Evolutionary conservation across 805 yeast genomes (phyloP).

Genomic region (Scheffersomyces ergatensis): DNA sequence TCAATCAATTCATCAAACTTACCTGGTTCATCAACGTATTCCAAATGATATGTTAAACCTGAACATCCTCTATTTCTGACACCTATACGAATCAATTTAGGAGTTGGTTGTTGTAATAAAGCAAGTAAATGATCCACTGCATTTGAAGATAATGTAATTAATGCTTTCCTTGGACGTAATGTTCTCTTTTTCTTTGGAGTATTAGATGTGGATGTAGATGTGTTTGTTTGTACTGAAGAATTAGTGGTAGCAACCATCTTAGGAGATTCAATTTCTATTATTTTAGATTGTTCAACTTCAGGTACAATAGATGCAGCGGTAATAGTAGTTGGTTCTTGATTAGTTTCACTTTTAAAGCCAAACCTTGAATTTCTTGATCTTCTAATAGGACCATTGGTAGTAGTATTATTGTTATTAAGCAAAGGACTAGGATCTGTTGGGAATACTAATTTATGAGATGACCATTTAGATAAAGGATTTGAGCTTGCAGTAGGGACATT

Average conservation of each 20-base stretch:
- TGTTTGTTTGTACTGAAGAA: slow-evolving; percentile 1
- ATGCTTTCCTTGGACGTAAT: slow-evolving; percentile 84
- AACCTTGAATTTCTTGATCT: slow-evolving; percentile 30
- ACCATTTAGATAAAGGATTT: slow-evolving; percentile 24
- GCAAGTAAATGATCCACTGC: slow-evolving; percentile 73
- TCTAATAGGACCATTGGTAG: slow-evolving; percentile 17
- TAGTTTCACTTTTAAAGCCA: too few species aligned
- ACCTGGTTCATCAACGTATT: slow-evolving; percentile 87
- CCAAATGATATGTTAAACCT: slow-evolving; percentile 87
- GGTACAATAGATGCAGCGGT: not conserved
- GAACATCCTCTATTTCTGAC: slow-evolving; percentile 98
- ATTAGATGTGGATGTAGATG: slow-evolving; percentile 5
- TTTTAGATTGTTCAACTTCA: slow-evolving; percentile 4
- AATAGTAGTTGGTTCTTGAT: slow-evolving; percentile 3
- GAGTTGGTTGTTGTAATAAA: slow-evolving; percentile 76
- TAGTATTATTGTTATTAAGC: slow-evolving; percentile 5
- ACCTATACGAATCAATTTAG: slow-evolving; percentile 86
- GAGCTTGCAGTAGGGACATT: slow-evolving; percentile 10
- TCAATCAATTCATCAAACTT: slow-evolving; percentile 91
- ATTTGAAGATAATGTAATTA: slow-evolving; percentile 72
- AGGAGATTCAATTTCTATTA: slow-evolving; percentile 5
- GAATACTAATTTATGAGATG: slow-evolving; percentile 24
- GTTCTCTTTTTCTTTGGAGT: slow-evolving; percentile 43
- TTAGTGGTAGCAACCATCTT: not conserved
- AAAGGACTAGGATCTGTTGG: too few species aligned